A percentile compares a stretch with the other conserved stretches of the same genome.
Evolutionary conservation across 306 rosid genomes (phyloP).

Genomic region (Hippophae tibetana): DNA sequence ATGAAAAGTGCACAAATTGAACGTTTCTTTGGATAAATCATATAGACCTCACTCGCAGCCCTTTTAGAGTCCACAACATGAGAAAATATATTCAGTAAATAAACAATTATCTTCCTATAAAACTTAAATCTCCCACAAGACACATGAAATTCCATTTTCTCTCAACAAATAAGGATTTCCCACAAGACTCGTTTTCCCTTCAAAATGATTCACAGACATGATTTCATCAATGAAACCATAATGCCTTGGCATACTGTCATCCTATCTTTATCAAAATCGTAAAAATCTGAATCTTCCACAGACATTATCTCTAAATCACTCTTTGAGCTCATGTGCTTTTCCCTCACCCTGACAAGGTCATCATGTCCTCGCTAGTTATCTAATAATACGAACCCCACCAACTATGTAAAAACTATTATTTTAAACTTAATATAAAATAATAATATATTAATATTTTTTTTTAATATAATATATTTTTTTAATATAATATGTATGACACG

Average conservation of each 20-base stretch:
- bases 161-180: conserved; percentile 37
- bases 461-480: too few species aligned
- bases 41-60: conserved; percentile 50
- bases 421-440: too few species aligned
- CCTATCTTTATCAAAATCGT: conserved; percentile 75
- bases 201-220: conserved; percentile 51
- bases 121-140: conserved; percentile 81
- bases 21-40: conserved; percentile 79
- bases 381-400: conserved; percentile 1
- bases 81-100: conserved; percentile 64
- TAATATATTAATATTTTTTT: too few species aligned
- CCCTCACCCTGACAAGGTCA: conserved; percentile 60
- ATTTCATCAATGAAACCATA: conserved; percentile 71
- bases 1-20: conserved; percentile 74
- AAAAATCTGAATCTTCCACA: conserved; percentile 69
- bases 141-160: conserved; percentile 44
- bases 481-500: too few species aligned
- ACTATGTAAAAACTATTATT: too few species aligned
- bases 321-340: conserved; percentile 12
- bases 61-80: conserved; percentile 65
- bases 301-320: conserved; percentile 35
- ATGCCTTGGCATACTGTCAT: conserved; percentile 78
- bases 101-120: conserved; percentile 31
- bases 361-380: conserved; percentile 42
- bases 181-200: conserved; percentile 71